Conservation (phyloP, 2,329 filamentous ascomycete genomes). For the Aspergillus ochraceoroseus region DNA sequence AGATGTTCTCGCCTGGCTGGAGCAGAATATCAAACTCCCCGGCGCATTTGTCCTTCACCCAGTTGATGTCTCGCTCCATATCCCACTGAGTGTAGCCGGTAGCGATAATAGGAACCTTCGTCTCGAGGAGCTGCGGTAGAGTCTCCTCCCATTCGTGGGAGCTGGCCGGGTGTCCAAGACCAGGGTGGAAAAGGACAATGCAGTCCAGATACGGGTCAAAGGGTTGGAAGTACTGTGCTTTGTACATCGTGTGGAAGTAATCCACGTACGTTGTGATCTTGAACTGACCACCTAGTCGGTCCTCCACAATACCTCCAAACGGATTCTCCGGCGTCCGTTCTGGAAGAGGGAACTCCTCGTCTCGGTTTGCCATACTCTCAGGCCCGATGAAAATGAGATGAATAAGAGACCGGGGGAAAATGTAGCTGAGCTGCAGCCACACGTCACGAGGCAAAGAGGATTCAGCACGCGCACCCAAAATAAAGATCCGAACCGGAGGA, state of each 20-base stretch:
- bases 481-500: constrained; percentile 84
- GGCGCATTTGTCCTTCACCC: constrained; percentile 76
- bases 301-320: constrained; percentile 90
- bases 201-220: constrained; percentile 98
- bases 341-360: constrained; percentile 86
- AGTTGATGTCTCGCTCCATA: constrained; percentile 86
- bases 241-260: constrained; percentile 95
- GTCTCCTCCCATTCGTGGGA: constrained; percentile 93
- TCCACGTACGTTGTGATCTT: constrained; percentile 98
- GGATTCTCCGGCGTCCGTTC: constrained; percentile 79
- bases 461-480: constrained; percentile 92
- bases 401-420: constrained; percentile 88
- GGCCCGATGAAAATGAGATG: constrained; percentile 94
- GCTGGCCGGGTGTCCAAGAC: constrained; percentile 86
- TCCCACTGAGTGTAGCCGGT: constrained; percentile 96
- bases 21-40: constrained; percentile 91
- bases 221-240: constrained; percentile 82
- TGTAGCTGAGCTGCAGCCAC: constrained; percentile 88
- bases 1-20: constrained; percentile 87
- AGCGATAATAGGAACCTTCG: constrained; percentile 88
- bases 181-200: constrained; percentile 95
- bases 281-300: constrained; percentile 78
- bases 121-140: constrained; percentile 82
- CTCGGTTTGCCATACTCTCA: constrained; percentile 90
- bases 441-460: constrained; percentile 89